A percentile compares a stretch with the other conserved stretches of the same genome.
Evolutionary conservation across 768 basidiomycete species (phyloP).

Genomic region (Lentinula sp.): DNA sequence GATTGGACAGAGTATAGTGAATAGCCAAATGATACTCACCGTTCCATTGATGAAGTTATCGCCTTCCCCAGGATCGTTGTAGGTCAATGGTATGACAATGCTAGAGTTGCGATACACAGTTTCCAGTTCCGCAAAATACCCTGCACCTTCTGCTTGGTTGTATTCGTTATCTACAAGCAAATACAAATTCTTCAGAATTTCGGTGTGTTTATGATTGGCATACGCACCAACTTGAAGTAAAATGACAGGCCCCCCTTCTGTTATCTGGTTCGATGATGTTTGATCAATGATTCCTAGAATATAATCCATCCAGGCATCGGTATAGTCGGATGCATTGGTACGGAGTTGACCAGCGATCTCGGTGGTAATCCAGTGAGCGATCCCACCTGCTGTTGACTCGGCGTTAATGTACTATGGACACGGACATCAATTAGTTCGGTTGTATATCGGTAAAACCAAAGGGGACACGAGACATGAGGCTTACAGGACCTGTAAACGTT

Average conservation of each 20-base stretch:
- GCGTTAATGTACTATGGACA: slow-evolving; percentile 58
- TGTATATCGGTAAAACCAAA: not conserved
- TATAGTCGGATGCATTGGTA: slow-evolving; percentile 71
- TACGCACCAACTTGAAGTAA: slow-evolving; percentile 25
- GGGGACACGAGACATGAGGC: slow-evolving; percentile 7
- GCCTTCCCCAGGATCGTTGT: slow-evolving; percentile 60
- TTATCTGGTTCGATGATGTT: slow-evolving; percentile 63
- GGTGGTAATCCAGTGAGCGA: slow-evolving; percentile 53
- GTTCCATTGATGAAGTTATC: slow-evolving; percentile 68
- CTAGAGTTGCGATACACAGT: slow-evolving; percentile 44
- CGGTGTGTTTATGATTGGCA: too few relatives aligned
- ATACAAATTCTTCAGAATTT: not conserved
- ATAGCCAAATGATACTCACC: slow-evolving; percentile 25
- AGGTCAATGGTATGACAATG: slow-evolving; percentile 67
- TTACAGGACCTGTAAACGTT: slow-evolving; percentile 29
- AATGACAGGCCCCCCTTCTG: slow-evolving; percentile 71
- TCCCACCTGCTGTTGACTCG: slow-evolving; percentile 52
- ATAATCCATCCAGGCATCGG: slow-evolving; percentile 66
- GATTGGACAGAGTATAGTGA: not conserved
- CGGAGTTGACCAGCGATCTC: slow-evolving; percentile 57
- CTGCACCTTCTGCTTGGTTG: slow-evolving; percentile 39
- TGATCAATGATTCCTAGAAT: slow-evolving; percentile 58
- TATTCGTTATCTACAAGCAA: slow-evolving; percentile 67
- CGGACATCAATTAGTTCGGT: not conserved
- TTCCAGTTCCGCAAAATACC: slow-evolving; percentile 63